phyloP scores from a whole-genome alignment of 2,329 filamentous ascomycete species.

The Ophiostoma sp. region DNA sequence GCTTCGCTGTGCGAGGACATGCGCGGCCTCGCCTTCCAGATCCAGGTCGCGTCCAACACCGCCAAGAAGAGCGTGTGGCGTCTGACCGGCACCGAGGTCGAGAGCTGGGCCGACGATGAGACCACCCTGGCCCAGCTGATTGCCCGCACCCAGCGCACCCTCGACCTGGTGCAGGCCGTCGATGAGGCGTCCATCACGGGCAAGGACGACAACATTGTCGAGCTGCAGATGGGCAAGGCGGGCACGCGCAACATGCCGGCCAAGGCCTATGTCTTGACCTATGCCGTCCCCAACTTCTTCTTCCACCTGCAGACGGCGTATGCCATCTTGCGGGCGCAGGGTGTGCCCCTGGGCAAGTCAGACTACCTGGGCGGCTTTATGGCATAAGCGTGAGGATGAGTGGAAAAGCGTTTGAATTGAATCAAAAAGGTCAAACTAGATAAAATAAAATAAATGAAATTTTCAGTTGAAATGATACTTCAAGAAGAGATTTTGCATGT shows the following conservation, averaged over 20 bases:
- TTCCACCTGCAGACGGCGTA: conserved; percentile 62
- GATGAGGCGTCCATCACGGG: conserved; percentile 34
- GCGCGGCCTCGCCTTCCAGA: conserved; percentile 40
- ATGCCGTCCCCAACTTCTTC: conserved; percentile 58
- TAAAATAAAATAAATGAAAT: neutral
- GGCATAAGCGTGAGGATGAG: neutral
- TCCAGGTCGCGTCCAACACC: conserved; percentile 37
- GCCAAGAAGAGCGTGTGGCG: conserved; percentile 36
- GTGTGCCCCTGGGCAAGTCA: conserved; percentile 58
- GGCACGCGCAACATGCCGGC: conserved; percentile 28
- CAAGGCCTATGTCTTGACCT: conserved; percentile 45
- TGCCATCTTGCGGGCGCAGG: conserved; percentile 55
- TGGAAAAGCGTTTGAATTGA: neutral
- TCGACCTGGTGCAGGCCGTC: conserved; percentile 36
- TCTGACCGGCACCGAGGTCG: conserved; percentile 33
- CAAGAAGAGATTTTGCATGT: too few species aligned
- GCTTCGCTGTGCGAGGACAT: conserved; percentile 39
- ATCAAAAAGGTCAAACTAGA: neutral
- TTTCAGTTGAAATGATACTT: neutral
- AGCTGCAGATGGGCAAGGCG: conserved; percentile 31
- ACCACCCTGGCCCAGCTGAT: conserved; percentile 39
- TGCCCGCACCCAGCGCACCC: conserved; percentile 36
- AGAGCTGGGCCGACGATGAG: conserved; percentile 36
- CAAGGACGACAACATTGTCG: conserved; percentile 32
- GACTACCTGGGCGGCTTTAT: conserved; percentile 48